Evolutionary conservation across 2,329 filamentous ascomycete genomes (phyloP), one percentile per base, ranked within the genome.

Genomic region (Sporothrix dimorphospora): DNA sequence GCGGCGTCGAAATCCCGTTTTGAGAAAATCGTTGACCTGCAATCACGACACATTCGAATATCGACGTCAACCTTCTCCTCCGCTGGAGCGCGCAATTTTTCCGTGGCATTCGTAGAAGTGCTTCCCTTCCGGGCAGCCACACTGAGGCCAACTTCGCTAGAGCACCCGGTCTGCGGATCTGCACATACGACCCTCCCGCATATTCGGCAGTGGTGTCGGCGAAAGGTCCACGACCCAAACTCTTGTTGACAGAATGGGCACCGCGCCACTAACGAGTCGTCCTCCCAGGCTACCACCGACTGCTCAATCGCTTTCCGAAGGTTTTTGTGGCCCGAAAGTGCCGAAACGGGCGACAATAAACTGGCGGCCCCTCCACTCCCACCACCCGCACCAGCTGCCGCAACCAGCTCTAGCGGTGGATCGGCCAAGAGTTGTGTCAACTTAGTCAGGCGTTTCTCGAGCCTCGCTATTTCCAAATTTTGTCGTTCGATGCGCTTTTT

Each of bases 211-310:
- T 99, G 96, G 80, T 98, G 96, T 76, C 96, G 86, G 77, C 96
- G 89, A 78, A 98, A 97, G 1, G 94, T 92, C 87, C 97, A 98
- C 16, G 91, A 92, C 0, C 94, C 92, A 80, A 99, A 99, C 72
- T 97, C 94, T 78, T 99, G 96, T 78, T 97, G 93, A 78, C 96
- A 99, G 78, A 97, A 97, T 0, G 96, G 96, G 79, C 96, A 99
- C 75, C 90, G 90, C 1, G 85, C 74, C 6, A 99, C 94, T 42
- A 85, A 88, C 0, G 91, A 86, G 80, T 99, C 96, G 69, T 98
- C 94, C 80, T 99, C 93, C 96, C 96, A 99, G 0, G 91, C 92
- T 19, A 99, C 94, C 8, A 99, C 89, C 0, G 92, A 94, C 79
- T 99, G 96, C 79, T 99, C 96, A 4, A 98, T 83, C 16, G 88